phyloP scores from a whole-genome alignment of 2,329 filamentous ascomycete genomes.

The Fusarium albosuccineum region DNA sequence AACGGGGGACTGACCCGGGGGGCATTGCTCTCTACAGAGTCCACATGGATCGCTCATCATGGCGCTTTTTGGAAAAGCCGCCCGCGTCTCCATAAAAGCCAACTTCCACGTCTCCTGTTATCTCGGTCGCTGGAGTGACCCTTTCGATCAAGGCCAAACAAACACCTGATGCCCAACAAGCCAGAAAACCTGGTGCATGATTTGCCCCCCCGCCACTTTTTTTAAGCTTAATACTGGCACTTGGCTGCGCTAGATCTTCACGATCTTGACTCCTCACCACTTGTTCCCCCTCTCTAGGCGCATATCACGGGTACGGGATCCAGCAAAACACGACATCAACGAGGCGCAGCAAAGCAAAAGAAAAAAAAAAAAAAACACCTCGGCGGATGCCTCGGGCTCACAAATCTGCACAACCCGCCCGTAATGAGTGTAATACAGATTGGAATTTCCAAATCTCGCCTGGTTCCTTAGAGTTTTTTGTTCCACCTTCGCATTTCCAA shows the following conservation, averaged over 20 bases:
- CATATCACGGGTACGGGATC: neutral
- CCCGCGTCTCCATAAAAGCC: neutral
- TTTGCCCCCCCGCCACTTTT: neutral
- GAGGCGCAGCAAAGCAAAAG: neutral
- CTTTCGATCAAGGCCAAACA: no score
- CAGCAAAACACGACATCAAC: neutral
- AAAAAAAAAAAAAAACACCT: neutral
- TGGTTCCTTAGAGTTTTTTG: neutral
- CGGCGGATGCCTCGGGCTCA: neutral
- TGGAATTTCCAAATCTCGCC: neutral
- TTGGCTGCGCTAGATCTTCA: conserved; percentile 1
- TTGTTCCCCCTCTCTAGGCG: no score
- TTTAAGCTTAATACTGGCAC: conserved; percentile 15
- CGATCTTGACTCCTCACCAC: neutral
- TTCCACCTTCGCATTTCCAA: neutral
- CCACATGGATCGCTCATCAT: neutral
- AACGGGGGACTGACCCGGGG: neutral
- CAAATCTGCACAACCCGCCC: neutral
- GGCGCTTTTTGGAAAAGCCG: neutral
- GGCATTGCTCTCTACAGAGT: neutral
- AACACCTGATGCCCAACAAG: no score
- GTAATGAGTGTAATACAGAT: no score
- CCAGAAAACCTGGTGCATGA: no score
- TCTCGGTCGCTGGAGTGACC: no score
- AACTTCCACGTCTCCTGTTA: neutral